Evolutionary conservation across 2,329 filamentous ascomycete species (phyloP).

Genomic region (Fusarium chuoi): DNA sequence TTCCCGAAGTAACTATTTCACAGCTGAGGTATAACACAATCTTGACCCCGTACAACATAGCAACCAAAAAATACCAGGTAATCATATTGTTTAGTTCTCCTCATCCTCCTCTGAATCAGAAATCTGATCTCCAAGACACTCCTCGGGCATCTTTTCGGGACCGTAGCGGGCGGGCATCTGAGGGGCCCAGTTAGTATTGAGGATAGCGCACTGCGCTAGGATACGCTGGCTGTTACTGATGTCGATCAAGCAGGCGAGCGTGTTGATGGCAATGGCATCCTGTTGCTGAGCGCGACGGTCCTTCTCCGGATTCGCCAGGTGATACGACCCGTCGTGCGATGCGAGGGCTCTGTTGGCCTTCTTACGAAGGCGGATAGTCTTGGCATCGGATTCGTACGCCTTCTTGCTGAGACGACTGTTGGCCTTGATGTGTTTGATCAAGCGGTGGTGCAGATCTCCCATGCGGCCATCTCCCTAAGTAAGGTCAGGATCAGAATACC

Average conservation of each 20-base stretch:
- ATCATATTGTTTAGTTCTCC: accelerated
- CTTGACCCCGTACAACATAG: too few species aligned
- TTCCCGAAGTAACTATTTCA: too few species aligned
- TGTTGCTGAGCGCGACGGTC: background rate
- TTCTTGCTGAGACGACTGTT: accelerated
- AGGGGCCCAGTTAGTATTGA: background rate
- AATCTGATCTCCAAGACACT: too few species aligned
- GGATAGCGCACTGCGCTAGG: accelerated
- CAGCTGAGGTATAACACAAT: too few species aligned
- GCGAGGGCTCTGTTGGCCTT: background rate
- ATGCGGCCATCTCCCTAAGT: too few species aligned
- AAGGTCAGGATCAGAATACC: too few species aligned
- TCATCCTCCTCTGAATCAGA: too few species aligned
- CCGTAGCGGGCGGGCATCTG: background rate
- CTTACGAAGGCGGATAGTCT: background rate
- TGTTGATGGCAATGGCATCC: background rate
- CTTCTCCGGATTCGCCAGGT: too few species aligned
- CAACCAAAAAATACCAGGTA: too few species aligned
- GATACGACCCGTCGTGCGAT: too few species aligned
- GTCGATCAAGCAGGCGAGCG: background rate
- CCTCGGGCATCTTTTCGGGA: background rate
- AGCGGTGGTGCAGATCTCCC: accelerated
- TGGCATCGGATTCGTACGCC: accelerated
- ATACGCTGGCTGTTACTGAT: background rate
- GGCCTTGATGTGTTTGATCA: background rate